These are phyloP conservation scores for Malus orientalis DNA, from an alignment of 306 rosid species.

Conservation along the genomic window DNA sequence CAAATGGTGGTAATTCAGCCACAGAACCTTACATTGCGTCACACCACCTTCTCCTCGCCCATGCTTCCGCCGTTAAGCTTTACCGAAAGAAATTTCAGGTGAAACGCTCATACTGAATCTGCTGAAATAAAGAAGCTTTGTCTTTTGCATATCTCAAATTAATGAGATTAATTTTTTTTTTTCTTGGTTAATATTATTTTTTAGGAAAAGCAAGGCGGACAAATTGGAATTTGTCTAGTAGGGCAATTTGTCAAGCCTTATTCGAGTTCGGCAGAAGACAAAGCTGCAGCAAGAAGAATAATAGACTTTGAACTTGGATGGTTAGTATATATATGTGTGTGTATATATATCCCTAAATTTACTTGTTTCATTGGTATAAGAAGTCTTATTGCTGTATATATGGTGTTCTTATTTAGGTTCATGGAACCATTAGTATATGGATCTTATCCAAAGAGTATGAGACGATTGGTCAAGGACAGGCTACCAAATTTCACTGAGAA, in stretches of 20 bases:
- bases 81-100: slow-evolving; percentile 47
- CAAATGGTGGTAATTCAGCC: slow-evolving; percentile 20
- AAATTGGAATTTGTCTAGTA: slow-evolving; percentile 23
- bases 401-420: slow-evolving; percentile 1
- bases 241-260: slow-evolving; percentile 20
- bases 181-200: neutral
- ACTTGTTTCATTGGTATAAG: neutral
- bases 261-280: slow-evolving; percentile 14
- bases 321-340: neutral
- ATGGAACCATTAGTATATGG: slow-evolving; percentile 17
- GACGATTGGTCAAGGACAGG: slow-evolving; percentile 3
- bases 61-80: slow-evolving; percentile 23
- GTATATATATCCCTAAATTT: neutral
- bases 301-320: slow-evolving; percentile 34
- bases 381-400: neutral
- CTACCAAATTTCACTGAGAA: slow-evolving; percentile 4
- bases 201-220: slow-evolving; percentile 29
- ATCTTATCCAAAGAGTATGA: slow-evolving; percentile 24
- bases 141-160: neutral
- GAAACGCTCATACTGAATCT: neutral
- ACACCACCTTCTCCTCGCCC: slow-evolving; percentile 45
- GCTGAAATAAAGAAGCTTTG: neutral
- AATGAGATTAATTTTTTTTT: too few relatives aligned
- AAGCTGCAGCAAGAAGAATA: slow-evolving; percentile 24
- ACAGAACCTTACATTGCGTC: slow-evolving; percentile 45